Percentiles rank a stretch among this genome's conserved stretches.
Evolutionary conservation across 2,329 filamentous ascomycete genomes (phyloP).

Genomic region (Graphilbum sp.): DNA sequence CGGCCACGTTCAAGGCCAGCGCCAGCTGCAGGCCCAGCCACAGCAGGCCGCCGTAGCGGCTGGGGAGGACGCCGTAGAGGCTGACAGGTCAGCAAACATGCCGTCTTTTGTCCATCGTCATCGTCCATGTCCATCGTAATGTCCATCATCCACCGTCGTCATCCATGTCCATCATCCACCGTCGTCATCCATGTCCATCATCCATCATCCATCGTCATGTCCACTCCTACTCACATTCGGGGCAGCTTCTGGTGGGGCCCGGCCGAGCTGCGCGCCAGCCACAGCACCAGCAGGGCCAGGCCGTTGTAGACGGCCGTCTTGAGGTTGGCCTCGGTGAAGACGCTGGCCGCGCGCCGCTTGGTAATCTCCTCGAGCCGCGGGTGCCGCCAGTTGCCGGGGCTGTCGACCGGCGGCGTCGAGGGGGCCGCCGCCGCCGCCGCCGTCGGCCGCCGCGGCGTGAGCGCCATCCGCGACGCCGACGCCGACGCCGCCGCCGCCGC

Average conservation of each 20-base stretch:
- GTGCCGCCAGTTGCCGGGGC: conserved; percentile 77
- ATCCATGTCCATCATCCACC: no score
- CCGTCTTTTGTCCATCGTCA: no score
- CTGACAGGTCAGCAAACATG: no score
- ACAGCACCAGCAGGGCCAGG: conserved; percentile 16
- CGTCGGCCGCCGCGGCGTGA: not conserved
- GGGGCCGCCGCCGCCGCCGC: not conserved
- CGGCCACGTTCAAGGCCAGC: conserved; percentile 52
- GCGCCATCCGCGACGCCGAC: not conserved
- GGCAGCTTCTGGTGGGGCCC: conserved; percentile 14
- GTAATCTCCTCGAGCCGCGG: conserved; percentile 79
- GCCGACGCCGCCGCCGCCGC: no score
- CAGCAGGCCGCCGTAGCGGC: conserved; percentile 23
- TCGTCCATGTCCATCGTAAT: no score
- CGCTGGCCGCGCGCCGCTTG: conserved; percentile 58
- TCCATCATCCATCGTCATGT: no score
- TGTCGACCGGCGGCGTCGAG: conserved; percentile 23
- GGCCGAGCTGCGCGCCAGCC: conserved; percentile 3
- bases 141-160: no score
- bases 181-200: no score
- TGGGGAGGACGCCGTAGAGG: conserved; percentile 15
- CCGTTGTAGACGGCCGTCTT: conserved; percentile 53
- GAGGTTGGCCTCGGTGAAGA: conserved; percentile 65
- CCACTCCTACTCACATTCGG: conserved; percentile 22
- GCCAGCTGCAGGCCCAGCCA: conserved; percentile 35